Evolutionary conservation across 1,284 basidiomycete genomes (phyloP).

Genomic region (Malassezia caprae): DNA sequence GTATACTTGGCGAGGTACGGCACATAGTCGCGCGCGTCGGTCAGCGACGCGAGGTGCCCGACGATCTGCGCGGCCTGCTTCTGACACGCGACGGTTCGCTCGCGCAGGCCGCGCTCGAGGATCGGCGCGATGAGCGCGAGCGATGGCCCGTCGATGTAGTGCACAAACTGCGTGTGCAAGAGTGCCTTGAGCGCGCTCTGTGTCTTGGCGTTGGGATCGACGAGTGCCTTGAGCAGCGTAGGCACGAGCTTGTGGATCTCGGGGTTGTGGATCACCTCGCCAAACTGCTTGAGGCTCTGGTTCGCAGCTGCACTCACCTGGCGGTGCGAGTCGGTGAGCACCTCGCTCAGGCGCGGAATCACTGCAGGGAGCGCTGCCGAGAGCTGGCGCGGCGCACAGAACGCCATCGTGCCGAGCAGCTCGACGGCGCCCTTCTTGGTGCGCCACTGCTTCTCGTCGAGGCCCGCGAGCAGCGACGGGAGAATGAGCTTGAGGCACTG

Average conservation of each 20-base stretch:
- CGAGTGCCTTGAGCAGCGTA: slow-evolving; percentile 85
- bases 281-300: slow-evolving; percentile 91
- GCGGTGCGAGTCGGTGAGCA: slow-evolving; percentile 91
- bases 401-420: slow-evolving; percentile 96
- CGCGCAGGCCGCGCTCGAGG: slow-evolving; percentile 80
- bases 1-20: slow-evolving; percentile 80
- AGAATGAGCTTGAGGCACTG: slow-evolving; percentile 75
- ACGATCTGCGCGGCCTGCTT: slow-evolving; percentile 94
- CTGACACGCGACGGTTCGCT: slow-evolving; percentile 85
- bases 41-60: slow-evolving; percentile 79
- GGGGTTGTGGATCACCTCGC: slow-evolving; percentile 57
- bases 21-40: slow-evolving; percentile 92
- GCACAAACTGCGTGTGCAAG: slow-evolving; percentile 89
- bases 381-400: slow-evolving; percentile 88
- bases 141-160: slow-evolving; percentile 96
- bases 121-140: slow-evolving; percentile 94
- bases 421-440: slow-evolving; percentile 98
- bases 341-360: slow-evolving; percentile 85
- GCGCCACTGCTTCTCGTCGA: slow-evolving; percentile 98
- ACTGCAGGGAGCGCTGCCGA: slow-evolving; percentile 91
- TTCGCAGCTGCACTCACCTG: slow-evolving; percentile 91
- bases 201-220: slow-evolving; percentile 82
- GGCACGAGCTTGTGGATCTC: slow-evolving; percentile 84
- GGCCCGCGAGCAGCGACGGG: slow-evolving; percentile 74
- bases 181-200: slow-evolving; percentile 69